A percentile compares a stretch with the other conserved stretches of the same genome.
These are phyloP conservation scores for Beauveria varroae DNA, from an alignment of 2,329 filamentous ascomycete species.

Conservation along the genomic window DNA sequence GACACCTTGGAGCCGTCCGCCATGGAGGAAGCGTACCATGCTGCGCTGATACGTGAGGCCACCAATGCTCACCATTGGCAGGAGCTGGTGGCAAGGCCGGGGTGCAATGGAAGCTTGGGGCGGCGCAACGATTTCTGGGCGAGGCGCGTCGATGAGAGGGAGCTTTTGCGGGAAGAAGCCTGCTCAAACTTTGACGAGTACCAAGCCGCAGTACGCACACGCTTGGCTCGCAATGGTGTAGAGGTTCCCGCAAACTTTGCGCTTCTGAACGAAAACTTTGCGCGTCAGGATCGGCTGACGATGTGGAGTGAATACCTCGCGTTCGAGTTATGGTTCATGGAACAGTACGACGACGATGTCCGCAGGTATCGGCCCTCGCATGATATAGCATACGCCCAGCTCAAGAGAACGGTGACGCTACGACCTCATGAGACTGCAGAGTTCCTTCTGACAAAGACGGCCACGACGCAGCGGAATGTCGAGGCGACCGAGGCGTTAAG, in stretches of 20 bases:
- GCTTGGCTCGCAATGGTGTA: not conserved
- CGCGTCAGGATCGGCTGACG: constrained; percentile 20
- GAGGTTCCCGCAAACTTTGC: not conserved
- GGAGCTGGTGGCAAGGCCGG: not conserved
- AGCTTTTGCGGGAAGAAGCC: not conserved
- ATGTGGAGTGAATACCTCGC: constrained; percentile 28
- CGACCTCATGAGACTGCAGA: not conserved
- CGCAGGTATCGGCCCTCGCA: not conserved
- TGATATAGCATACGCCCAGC: not conserved
- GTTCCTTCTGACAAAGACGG: not conserved
- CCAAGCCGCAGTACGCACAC: not conserved
- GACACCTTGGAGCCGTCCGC: constrained; percentile 74
- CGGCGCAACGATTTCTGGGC: not conserved
- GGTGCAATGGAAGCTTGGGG: not conserved
- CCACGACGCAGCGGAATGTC: not conserved
- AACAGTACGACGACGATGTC: constrained; percentile 8
- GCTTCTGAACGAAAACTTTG: not conserved
- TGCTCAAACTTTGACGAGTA: not conserved
- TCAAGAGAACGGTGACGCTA: not conserved
- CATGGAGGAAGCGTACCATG: constrained; percentile 48
- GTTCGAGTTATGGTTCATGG: constrained; percentile 15
- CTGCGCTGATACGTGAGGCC: not conserved
- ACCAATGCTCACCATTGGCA: not conserved
- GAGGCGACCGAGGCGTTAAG: not conserved
- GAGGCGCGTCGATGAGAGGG: not conserved